phyloP scores from a whole-genome alignment of 495 filamentous ascomycete species.

The Aspergillus affinis region DNA sequence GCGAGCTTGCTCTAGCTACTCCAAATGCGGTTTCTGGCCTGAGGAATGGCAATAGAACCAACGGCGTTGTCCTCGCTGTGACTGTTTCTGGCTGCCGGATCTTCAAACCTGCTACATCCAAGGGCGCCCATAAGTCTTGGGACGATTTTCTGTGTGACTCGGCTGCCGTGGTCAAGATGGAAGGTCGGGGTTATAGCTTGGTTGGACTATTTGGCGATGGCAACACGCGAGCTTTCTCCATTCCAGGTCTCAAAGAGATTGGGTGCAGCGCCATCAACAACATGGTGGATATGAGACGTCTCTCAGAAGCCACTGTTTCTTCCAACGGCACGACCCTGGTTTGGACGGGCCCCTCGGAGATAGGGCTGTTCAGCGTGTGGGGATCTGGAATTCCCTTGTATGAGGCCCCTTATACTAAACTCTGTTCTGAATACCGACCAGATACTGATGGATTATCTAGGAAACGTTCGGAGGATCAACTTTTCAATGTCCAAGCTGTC shows the following conservation, averaged over 20 bases:
- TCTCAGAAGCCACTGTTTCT: constrained; percentile 65
- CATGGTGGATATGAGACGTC: constrained; percentile 70
- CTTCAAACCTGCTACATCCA: constrained; percentile 79
- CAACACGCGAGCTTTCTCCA: constrained; percentile 71
- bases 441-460: constrained; percentile 37
- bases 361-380: constrained; percentile 78
- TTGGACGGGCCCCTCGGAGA: constrained; percentile 87
- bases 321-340: constrained; percentile 76
- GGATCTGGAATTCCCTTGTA: constrained; percentile 63
- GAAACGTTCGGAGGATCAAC: constrained; percentile 59
- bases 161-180: constrained; percentile 69
- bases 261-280: constrained; percentile 60
- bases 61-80: constrained; percentile 69
- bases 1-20: constrained; percentile 71
- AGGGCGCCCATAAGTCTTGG: constrained; percentile 86
- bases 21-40: constrained; percentile 69
- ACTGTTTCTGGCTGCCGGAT: constrained; percentile 74
- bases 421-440: constrained; percentile 10
- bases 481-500: constrained; percentile 71
- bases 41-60: constrained; percentile 64
- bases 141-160: constrained; percentile 78
- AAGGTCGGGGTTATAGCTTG: constrained; percentile 71
- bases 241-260: constrained; percentile 85
- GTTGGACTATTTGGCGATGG: constrained; percentile 83
- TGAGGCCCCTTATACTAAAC: constrained; percentile 15